These are phyloP conservation scores for Zygosaccharomyces sapae DNA, from an alignment of 1,139 yeast species.

Conservation along the genomic window DNA sequence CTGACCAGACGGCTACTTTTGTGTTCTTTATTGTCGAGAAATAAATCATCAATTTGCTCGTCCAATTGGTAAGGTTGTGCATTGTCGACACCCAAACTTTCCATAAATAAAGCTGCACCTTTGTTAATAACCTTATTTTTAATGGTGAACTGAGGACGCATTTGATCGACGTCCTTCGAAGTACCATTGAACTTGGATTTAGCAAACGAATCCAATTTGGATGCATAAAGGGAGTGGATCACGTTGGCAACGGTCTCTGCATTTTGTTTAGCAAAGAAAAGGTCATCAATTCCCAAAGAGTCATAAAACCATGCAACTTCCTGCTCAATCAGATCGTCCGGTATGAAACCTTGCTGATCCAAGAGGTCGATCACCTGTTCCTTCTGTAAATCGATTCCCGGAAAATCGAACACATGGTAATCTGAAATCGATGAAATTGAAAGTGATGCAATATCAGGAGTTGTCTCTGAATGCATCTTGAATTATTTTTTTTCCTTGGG, in stretches of 20 bases:
- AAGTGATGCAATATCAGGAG: constrained; percentile 39
- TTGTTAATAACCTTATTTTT: constrained; percentile 38
- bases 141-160: constrained; percentile 19
- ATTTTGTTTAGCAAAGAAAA: constrained; percentile 82
- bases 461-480: constrained; percentile 21
- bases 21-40: constrained; percentile 49
- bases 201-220: constrained; percentile 85
- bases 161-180: constrained; percentile 20
- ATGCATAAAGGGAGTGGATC: constrained; percentile 80
- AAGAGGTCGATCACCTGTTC: constrained; percentile 77
- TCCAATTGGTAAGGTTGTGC: constrained; percentile 46
- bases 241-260: constrained; percentile 78
- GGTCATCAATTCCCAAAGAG: constrained; percentile 83
- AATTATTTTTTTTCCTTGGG: constrained; percentile 8
- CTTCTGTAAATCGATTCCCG: constrained; percentile 77
- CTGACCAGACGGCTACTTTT: constrained; percentile 72
- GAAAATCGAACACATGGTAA: constrained; percentile 69
- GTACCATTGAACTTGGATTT: constrained; percentile 41
- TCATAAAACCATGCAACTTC: constrained; percentile 92
- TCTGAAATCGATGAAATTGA: constrained; percentile 48
- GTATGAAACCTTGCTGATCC: constrained; percentile 83
- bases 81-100: constrained; percentile 38
- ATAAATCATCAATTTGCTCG: constrained; percentile 72
- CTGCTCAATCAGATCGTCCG: constrained; percentile 76
- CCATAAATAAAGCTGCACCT: constrained; percentile 90